A percentile compares a stretch with the other conserved stretches of the same genome.
These are phyloP conservation scores for Gyromitra esculenta DNA, from an alignment of 2,329 filamentous ascomycete genomes.

Conservation along the genomic window DNA sequence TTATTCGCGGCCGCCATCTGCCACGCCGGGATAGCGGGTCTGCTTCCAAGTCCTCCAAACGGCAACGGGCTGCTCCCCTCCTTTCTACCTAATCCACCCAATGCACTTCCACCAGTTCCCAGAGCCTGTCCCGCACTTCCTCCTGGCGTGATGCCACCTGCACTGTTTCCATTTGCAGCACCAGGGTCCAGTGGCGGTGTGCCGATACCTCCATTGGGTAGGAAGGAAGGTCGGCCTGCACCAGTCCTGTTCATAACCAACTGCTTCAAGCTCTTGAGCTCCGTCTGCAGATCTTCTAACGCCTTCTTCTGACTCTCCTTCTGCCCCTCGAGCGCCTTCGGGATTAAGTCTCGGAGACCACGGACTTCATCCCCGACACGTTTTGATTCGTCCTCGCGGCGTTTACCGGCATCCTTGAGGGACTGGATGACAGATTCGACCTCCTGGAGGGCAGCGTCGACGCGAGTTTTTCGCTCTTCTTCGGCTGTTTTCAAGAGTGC, in stretches of 20 bases:
- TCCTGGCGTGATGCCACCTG: slow-evolving; percentile 25
- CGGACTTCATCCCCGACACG: slow-evolving; percentile 87
- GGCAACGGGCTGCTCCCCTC: slow-evolving; percentile 54
- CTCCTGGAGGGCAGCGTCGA: slow-evolving; percentile 83
- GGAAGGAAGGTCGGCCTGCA: slow-evolving; percentile 58
- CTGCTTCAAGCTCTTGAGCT: slow-evolving; percentile 92
- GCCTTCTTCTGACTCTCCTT: slow-evolving; percentile 83
- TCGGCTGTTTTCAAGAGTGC: slow-evolving; percentile 87
- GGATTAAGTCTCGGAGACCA: slow-evolving; percentile 82
- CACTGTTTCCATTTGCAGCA: slow-evolving; percentile 29
- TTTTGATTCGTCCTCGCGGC: slow-evolving; percentile 86
- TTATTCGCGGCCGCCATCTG: slow-evolving; percentile 64
- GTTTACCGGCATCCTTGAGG: slow-evolving; percentile 80
- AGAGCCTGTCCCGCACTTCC: slow-evolving; percentile 28
- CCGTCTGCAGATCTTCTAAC: slow-evolving; percentile 83
- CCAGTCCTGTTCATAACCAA: slow-evolving; percentile 75
- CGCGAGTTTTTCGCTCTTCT: slow-evolving; percentile 79
- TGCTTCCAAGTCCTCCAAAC: slow-evolving; percentile 56
- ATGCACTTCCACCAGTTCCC: slow-evolving; percentile 37
- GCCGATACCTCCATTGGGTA: slow-evolving; percentile 53
- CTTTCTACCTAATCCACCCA: slow-evolving; percentile 51
- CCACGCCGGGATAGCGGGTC: slow-evolving; percentile 65
- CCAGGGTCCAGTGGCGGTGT: slow-evolving; percentile 55
- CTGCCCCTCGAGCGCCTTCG: slow-evolving; percentile 86
- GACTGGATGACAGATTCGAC: slow-evolving; percentile 84